phyloP scores from a whole-genome alignment of 2,329 filamentous ascomycete genomes.

The Bipolaris gigantea region DNA sequence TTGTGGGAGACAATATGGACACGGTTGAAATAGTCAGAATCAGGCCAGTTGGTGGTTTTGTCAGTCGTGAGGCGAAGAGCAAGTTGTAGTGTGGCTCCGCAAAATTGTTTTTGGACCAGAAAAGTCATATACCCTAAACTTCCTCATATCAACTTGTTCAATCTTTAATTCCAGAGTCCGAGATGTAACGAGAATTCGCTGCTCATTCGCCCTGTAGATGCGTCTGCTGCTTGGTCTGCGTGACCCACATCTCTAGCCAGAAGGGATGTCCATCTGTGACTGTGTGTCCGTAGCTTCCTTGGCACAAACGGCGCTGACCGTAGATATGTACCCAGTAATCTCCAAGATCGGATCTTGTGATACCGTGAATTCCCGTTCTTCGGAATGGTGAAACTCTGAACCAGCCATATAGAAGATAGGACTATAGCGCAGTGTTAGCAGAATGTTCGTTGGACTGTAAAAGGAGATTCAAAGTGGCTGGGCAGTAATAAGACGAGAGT shows the following conservation, averaged over 20 bases:
- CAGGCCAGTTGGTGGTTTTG: slow-evolving; percentile 21
- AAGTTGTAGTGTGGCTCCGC: slow-evolving; percentile 9
- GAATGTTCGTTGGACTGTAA: not conserved
- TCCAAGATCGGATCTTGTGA: slow-evolving; percentile 12
- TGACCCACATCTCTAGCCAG: slow-evolving; percentile 21
- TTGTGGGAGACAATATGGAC: slow-evolving; percentile 4
- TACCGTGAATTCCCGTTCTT: slow-evolving; percentile 10
- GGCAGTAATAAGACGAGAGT: not conserved
- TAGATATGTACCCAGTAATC: slow-evolving; percentile 16
- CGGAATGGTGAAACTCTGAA: slow-evolving; percentile 1
- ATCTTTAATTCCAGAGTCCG: not conserved
- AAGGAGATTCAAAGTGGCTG: not conserved
- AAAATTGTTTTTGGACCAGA: not conserved
- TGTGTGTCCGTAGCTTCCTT: not conserved
- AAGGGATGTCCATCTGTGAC: not conserved
- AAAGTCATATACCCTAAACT: not conserved
- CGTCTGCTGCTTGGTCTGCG: slow-evolving; percentile 6
- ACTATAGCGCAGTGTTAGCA: not conserved
- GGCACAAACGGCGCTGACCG: slow-evolving; percentile 7
- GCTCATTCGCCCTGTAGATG: not conserved
- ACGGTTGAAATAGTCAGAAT: slow-evolving; percentile 17
- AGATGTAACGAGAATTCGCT: no score
- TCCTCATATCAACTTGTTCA: no score
- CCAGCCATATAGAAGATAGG: slow-evolving; percentile 17
- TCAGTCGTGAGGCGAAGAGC: slow-evolving; percentile 15